Conservation (phyloP, 768 basidiomycete genomes). For the Podaxis sp. region DNA sequence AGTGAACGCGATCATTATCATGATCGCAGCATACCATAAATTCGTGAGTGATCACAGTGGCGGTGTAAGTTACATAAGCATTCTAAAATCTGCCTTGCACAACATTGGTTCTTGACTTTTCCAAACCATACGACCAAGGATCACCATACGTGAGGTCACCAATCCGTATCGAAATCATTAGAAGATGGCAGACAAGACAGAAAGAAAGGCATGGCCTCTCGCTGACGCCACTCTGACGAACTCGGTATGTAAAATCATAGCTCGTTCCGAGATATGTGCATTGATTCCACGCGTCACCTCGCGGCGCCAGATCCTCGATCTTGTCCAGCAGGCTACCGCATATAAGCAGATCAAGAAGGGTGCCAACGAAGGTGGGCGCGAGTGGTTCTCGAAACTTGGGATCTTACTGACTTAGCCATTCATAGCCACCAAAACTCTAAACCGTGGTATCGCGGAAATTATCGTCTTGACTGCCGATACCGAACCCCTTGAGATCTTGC, state of each 20-base stretch:
- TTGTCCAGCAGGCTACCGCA: constrained; percentile 93
- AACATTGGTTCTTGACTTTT: not conserved
- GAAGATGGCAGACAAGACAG: constrained; percentile 47
- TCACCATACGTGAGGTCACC: constrained; percentile 79
- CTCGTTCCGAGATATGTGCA: not conserved
- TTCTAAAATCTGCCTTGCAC: not conserved
- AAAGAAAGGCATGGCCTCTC: constrained; percentile 85
- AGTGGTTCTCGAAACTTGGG: not conserved
- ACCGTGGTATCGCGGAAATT: constrained; percentile 97
- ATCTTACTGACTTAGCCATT: not conserved
- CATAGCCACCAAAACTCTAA: constrained; percentile 95
- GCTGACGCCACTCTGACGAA: constrained; percentile 88
- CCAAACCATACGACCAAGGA: constrained; percentile 70
- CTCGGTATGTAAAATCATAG: constrained; percentile 52
- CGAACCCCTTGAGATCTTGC: constrained; percentile 95
- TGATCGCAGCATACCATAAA: too few relatives aligned
- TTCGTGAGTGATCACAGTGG: not conserved
- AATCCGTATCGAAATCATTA: constrained; percentile 10
- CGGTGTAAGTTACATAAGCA: constrained; percentile 5
- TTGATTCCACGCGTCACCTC: not conserved
- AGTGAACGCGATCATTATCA: too few relatives aligned
- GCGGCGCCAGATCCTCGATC: constrained; percentile 77
- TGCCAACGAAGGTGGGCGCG: constrained; percentile 87
- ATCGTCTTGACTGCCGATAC: constrained; percentile 96
- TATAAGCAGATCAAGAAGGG: constrained; percentile 99